Evolutionary conservation across 495 filamentous ascomycete species (phyloP), one percentile per base, ranked within the genome.

Genomic region (Aspergillus conjunctus): DNA sequence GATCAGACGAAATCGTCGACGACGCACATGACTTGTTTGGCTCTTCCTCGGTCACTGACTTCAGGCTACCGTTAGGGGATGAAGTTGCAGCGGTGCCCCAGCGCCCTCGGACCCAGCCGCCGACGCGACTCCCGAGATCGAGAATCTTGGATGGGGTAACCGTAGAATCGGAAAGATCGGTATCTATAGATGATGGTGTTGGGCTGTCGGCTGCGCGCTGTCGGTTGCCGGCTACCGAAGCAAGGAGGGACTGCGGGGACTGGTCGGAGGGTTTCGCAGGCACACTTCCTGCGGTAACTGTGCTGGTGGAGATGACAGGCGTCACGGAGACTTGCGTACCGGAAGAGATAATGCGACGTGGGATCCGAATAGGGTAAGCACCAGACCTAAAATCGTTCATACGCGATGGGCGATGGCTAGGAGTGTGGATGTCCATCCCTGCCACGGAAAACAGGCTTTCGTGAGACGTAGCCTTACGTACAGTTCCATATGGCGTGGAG

Each of bases 101-200:
- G 33, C 77, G 73, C 9, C 83, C 81, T 9, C 80, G 73, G 3
- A 85, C 77, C 83, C 83, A 86, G 21, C 82, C 81, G 8, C 83
- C 82, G 39, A 84, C 63, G 18, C 79, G 79, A 37, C 76, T 77
- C 21, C 74, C 66, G 3, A 83, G 59, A 4, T 73, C 76, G 6
- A 73, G 51, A 37, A 73, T 61, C 50, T 76, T 66, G 1, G 43
- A 60, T 7, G 64, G 61, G 0, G 66, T 67, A 20, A 66, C 48
- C 8, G 70, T 66, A 32, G 70, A 70, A 9, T 56, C 61, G 8
- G 66, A 70, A 37, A 66, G 66, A 56, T 65, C 68, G 10, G 44
- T 18, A 17, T 71, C 67, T 18, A 63, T 51, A 1, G 72, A 73
- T 7, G 51, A 49, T 10, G 20, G 18, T 3, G 41, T 1, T 17